A percentile compares a stretch with the other conserved stretches of the same genome.
Evolutionary conservation across 1,139 yeast species (phyloP).

Genomic region (Candida labiduridarum): DNA sequence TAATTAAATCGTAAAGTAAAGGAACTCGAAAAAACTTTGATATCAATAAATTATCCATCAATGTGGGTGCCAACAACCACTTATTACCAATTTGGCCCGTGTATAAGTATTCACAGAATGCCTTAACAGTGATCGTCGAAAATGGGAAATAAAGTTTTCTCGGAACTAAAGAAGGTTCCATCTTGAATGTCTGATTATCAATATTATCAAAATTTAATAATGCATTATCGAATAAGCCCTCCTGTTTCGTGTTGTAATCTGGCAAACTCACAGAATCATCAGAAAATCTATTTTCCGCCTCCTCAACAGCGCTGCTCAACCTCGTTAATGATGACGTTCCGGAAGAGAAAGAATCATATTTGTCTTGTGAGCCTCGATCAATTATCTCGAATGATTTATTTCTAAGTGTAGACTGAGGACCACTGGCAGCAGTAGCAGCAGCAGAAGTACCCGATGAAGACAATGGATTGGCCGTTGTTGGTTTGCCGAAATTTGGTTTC

Average conservation of each 20-base stretch:
- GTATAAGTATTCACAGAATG: conserved; percentile 70
- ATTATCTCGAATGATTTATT: conserved; percentile 9
- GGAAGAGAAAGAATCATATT: conserved; percentile 18
- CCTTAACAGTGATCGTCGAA: conserved; percentile 59
- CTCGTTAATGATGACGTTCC: conserved; percentile 14
- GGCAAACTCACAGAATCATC: conserved; percentile 6
- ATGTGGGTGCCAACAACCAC: conserved; percentile 69
- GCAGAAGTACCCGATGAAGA: neutral
- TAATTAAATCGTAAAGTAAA: conserved; percentile 63
- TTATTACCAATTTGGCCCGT: conserved; percentile 79
- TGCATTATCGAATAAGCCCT: conserved; percentile 27
- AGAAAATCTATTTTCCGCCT: conserved; percentile 1
- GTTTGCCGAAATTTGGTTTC: conserved; percentile 17
- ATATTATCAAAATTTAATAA: conserved; percentile 41
- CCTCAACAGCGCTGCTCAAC: conserved; percentile 4
- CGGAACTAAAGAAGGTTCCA: conserved; percentile 67
- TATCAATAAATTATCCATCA: conserved; percentile 62
- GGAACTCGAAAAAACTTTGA: conserved; percentile 70
- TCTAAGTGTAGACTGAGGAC: neutral
- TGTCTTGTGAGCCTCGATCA: neutral
- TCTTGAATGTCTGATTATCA: conserved; percentile 34
- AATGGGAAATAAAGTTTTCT: conserved; percentile 70
- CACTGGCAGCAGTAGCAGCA: neutral
- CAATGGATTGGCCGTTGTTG: neutral
- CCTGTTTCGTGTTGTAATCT: neutral